Evolutionary conservation across 2,329 filamentous ascomycete species (phyloP).

Genomic region (Stachybotrys elegans): DNA sequence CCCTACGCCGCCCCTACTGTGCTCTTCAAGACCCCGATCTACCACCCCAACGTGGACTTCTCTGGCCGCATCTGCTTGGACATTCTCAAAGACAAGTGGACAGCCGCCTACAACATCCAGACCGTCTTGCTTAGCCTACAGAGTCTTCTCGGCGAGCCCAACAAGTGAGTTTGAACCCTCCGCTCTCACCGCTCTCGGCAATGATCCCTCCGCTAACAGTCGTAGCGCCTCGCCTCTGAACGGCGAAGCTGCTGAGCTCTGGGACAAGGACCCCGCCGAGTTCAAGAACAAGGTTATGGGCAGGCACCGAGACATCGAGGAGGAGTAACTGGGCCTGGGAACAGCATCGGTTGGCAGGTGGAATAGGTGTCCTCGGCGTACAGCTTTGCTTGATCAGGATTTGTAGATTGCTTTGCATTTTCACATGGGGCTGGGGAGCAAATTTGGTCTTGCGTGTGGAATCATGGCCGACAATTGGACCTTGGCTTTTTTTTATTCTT

Average conservation of each 20-base stretch:
- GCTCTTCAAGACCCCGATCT: conserved; percentile 97
- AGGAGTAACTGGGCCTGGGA: too few species aligned
- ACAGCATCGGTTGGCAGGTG: too few species aligned
- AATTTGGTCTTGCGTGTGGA: too few species aligned
- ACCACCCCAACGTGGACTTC: conserved; percentile 98
- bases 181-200: background rate
- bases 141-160: conserved; percentile 91
- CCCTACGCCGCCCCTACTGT: conserved; percentile 88
- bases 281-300: conserved; percentile 73
- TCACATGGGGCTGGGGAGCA: conserved; percentile 20
- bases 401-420: too few species aligned
- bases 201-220: conserved; percentile 13
- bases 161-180: conserved; percentile 66
- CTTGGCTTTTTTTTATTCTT: too few species aligned
- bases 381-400: conserved; percentile 4
- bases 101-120: conserved; percentile 93
- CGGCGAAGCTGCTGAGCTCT: conserved; percentile 91
- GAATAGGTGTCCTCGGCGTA: conserved; percentile 9
- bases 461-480: too few species aligned
- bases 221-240: conserved; percentile 85
- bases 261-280: conserved; percentile 82
- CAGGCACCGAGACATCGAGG: conserved; percentile 60
- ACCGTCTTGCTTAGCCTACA: conserved; percentile 90
- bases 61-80: conserved; percentile 94
- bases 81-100: conserved; percentile 99